Evolutionary conservation across 305 asterid species (phyloP).

Genomic region (Fraxinus nigra): DNA sequence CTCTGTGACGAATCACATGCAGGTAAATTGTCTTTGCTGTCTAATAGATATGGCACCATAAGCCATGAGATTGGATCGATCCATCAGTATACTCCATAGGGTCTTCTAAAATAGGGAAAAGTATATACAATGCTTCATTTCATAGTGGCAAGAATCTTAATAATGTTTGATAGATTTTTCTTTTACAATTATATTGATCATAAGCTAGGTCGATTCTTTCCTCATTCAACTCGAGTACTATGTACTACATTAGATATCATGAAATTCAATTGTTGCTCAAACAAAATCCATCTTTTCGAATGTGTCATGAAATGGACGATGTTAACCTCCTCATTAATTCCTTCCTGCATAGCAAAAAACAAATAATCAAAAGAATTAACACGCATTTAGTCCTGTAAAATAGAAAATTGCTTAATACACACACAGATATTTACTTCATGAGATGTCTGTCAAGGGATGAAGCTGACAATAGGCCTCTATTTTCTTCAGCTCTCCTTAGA

Average conservation of each 20-base stretch:
- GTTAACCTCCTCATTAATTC: conserved; percentile 45
- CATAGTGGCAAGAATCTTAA: neutral
- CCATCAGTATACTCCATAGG: neutral
- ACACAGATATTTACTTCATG: conserved; percentile 42
- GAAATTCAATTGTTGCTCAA: neutral
- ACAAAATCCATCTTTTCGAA: neutral
- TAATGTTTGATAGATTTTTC: neutral
- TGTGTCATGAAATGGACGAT: conserved; percentile 6
- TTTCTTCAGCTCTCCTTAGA: conserved; percentile 82
- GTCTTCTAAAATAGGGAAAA: neutral
- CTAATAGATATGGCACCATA: neutral
- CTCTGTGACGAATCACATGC: neutral
- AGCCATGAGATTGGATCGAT: neutral
- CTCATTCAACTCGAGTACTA: conserved; percentile 1
- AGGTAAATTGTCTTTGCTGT: neutral
- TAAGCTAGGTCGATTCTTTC: conserved; percentile 6
- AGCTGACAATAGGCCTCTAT: conserved; percentile 61
- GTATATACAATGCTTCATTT: neutral
- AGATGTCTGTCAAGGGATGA: conserved; percentile 52
- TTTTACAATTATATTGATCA: conserved; percentile 18
- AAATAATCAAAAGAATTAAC: neutral
- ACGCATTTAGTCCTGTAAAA: neutral
- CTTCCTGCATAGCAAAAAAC: conserved; percentile 33
- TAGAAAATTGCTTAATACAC: neutral
- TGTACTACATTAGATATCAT: neutral